Evolutionary conservation across 2,329 filamentous ascomycete species (phyloP), one percentile per base, ranked within the genome.

Genomic region (Cercospora citrullina): DNA sequence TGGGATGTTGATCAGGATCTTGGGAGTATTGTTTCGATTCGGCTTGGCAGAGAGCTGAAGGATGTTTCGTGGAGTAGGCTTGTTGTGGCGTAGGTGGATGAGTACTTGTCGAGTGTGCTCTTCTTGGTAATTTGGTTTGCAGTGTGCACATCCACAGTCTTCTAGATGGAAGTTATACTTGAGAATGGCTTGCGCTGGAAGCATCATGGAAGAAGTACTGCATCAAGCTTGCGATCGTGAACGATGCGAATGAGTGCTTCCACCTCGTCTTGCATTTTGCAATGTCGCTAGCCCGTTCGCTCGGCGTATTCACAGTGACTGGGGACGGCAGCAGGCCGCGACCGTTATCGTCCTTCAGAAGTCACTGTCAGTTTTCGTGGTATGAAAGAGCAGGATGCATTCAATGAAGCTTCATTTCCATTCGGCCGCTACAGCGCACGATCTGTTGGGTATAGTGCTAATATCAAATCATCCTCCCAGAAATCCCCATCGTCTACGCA

Each of bases 381-480:
- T 23, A 21, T 48, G 4, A 5, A 23, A 23, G 10, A 23, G 23
- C 48, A 53, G 4, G n/a, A 58, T 33, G 23, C 28, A 58, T 58
- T 30, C 28, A 18, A 58, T 33, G 7, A 58, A 58, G 30, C 55
- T 30, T 33, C 21, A 23, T 33, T 26, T 33, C 10, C 16, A 33
- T 58, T 31, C 55, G 26, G 55, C n/a, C 26, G 30, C 18, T 31
- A 58, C 16, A 33, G 55, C 36, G 55, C 55, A 58, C 55, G 30
- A 21, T 58, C 55, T 58, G 55, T 58, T 18, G 55, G 55, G 55
- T 58, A 58, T 58, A 58, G 55, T 58, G 55, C 55, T 18, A 30
- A 18, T 31, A 18, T 31, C 28, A 58, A 16, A 18, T 21, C 55
- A 31, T 33, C 28, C 16, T 33, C 30, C 36, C 55, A 21, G 7